Conservation (phyloP, 805 yeast species). For the Yarrowia keelungensis region DNA sequence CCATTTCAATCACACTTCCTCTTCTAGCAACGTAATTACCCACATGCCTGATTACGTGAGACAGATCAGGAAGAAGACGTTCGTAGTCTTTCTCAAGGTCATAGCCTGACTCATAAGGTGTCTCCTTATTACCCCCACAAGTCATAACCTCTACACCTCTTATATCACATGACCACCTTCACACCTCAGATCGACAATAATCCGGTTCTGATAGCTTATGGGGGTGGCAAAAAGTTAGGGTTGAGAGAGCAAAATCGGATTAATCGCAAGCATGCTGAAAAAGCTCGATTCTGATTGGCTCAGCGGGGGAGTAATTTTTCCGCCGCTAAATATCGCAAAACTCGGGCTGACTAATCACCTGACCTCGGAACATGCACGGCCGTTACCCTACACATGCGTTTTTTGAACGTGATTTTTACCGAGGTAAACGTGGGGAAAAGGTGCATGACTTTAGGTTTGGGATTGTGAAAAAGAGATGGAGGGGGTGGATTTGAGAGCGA, state of each 20-base stretch:
- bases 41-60: too few relatives aligned
- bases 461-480: background rate
- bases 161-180: too few relatives aligned
- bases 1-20: too few relatives aligned
- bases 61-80: too few relatives aligned
- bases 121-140: too few relatives aligned
- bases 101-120: too few relatives aligned
- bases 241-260: background rate
- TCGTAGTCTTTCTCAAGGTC: too few relatives aligned
- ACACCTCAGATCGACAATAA: background rate
- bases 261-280: background rate
- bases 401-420: conserved; percentile 16
- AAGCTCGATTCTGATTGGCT: background rate
- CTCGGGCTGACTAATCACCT: background rate
- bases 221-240: conserved; percentile 8
- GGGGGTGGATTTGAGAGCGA: background rate
- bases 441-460: conserved; percentile 1
- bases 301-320: too few relatives aligned
- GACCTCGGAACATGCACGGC: conserved; percentile 2
- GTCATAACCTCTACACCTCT: too few relatives aligned
- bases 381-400: conserved; percentile 5
- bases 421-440: conserved; percentile 24
- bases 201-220: background rate
- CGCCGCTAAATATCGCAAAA: background rate
- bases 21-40: too few relatives aligned